Evolutionary conservation across 257 asterid species (phyloP).

Genomic region (Ocimum tenuiflorum): DNA sequence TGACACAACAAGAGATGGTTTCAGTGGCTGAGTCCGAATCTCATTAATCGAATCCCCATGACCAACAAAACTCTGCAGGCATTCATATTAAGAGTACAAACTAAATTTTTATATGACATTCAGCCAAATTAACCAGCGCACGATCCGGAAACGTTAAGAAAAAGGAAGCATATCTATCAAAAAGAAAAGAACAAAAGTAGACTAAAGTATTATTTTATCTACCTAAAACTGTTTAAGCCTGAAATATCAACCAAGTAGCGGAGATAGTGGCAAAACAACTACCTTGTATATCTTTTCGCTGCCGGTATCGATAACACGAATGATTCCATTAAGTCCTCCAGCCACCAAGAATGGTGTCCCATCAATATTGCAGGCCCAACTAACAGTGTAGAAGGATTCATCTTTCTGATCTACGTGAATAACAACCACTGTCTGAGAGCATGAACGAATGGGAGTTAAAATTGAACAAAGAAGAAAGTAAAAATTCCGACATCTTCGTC

Average conservation of each 20-base stretch:
- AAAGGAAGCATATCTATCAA: no score
- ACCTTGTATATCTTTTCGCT: slow-evolving; percentile 86
- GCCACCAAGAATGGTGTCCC: slow-evolving; percentile 85
- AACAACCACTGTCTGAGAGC: slow-evolving; percentile 32
- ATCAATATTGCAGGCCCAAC: slow-evolving; percentile 90
- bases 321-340: slow-evolving; percentile 81
- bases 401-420: slow-evolving; percentile 71
- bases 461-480: background rate
- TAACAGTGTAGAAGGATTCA: slow-evolving; percentile 91
- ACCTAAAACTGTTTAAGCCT: no score
- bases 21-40: slow-evolving; percentile 80
- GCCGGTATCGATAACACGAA: slow-evolving; percentile 88
- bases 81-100: slow-evolving; percentile 1
- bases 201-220: no score
- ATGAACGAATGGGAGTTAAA: background rate
- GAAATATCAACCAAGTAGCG: no score
- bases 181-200: no score
- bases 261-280: no score
- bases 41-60: slow-evolving; percentile 96
- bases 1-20: slow-evolving; percentile 85
- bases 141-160: no score
- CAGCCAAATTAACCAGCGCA: no score
- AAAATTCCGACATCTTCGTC: slow-evolving; percentile 76
- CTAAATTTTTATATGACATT: no score
- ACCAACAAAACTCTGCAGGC: slow-evolving; percentile 81